Evolutionary conservation across 176 grass and related monocot species (phyloP), one percentile per base, ranked within the genome.

Genomic region (Cenchrus purpureus): DNA sequence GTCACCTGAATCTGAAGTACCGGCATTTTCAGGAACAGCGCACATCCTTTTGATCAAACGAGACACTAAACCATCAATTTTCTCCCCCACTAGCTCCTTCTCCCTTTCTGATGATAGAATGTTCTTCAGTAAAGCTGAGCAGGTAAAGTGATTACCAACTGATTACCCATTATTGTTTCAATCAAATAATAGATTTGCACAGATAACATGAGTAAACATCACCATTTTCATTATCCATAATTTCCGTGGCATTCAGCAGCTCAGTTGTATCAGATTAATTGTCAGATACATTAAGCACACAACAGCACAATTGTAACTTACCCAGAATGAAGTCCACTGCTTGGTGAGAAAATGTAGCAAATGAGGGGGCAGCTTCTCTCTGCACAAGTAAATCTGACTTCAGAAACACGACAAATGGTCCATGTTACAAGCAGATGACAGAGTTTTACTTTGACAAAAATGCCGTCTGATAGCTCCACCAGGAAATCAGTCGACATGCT

Each of bases 31-130:
- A 82, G 82, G 78, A 69, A 84, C 31, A 8, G 65, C 62, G 79
- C 93, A 94, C 96, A 98, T 98, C 89, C 91, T 92, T 90, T 93
- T 98, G 65, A 95, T 92, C 77, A 98, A 82, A 71, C 87, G 91
- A 77, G 84, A 25, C 42, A 95, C 86, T 45, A 98, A 89, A 79
- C 91, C 88, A 93, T 95, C 86, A 2, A 88, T 86, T 65, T 91
- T 90, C 79, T 95, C 96, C 89, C 93, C 93, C 87, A 92, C 58
- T 65, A 88, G 48, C 61, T 94, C 89, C 16, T 25, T 85, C 45
- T 95, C 86, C 73, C 81, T 86, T 92, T 93, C 83, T 37, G 78
- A 92, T 55, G 75, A 82, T 54, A 94, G n/a, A 87, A 98, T 65
- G 78, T 89, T 95, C 86, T 89, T 98, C 71, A 98, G n/a, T 83